Percentiles rank a stretch among this genome's conserved stretches.
phyloP scores from a whole-genome alignment of 495 filamentous ascomycete species.

The Annulohypoxylon moriforme region DNA sequence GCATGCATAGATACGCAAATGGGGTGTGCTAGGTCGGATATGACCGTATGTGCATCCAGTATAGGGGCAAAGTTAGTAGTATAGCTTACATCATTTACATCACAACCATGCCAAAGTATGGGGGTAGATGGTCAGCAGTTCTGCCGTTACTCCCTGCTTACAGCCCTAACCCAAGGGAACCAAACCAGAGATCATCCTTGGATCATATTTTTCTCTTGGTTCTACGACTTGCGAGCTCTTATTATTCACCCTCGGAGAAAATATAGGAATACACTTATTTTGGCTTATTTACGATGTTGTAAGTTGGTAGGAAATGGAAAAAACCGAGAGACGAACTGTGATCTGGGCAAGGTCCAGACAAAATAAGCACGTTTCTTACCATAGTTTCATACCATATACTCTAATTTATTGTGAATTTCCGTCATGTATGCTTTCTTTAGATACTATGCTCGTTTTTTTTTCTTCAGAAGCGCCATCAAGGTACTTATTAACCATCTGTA shows the following conservation, averaged over 20 bases:
- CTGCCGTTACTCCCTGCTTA: slow-evolving; percentile 11
- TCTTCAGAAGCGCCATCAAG: not conserved
- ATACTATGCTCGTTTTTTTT: not conserved
- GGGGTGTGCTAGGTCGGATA: slow-evolving; percentile 22
- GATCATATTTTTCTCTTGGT: not conserved
- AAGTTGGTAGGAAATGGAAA: not conserved
- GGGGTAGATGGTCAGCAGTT: slow-evolving; percentile 17
- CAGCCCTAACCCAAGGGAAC: slow-evolving; percentile 22
- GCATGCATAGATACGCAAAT: slow-evolving; percentile 30
- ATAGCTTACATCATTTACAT: slow-evolving; percentile 22
- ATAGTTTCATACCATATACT: no score
- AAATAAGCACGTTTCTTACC: no score
- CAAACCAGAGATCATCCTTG: not conserved
- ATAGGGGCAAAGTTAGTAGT: slow-evolving; percentile 1
- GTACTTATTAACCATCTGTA: not conserved
- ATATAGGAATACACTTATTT: no score
- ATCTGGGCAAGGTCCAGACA: no score
- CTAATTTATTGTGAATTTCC: no score
- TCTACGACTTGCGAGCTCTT: not conserved
- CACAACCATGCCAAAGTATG: not conserved
- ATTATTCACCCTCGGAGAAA: not conserved
- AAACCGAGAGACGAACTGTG: no score
- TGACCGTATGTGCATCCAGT: slow-evolving; percentile 2
- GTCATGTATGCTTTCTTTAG: no score
- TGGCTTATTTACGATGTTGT: not conserved